Conservation (phyloP, 257 asterid genomes). For the Nicotiana benthamiana region DNA sequence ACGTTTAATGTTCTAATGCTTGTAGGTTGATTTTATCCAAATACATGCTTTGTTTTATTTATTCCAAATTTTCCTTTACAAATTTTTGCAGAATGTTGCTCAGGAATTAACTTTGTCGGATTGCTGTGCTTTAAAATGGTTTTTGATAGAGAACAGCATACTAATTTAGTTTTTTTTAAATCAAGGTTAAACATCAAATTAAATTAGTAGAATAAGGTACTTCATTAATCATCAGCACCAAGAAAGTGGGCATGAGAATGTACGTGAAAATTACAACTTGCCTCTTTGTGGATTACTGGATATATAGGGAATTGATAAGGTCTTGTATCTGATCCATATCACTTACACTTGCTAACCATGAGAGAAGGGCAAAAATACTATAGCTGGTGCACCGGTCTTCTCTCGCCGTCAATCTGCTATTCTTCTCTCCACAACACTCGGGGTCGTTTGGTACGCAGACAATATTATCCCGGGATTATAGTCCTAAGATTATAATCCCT, state of each 20-base stretch:
- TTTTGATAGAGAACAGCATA: not conserved
- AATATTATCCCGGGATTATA: no score
- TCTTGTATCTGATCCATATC: not conserved
- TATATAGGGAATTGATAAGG: not conserved
- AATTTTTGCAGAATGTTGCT: not conserved
- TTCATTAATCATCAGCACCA: not conserved
- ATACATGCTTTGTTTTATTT: not conserved
- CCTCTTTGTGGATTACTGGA: not conserved
- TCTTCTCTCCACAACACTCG: not conserved
- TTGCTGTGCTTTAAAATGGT: not conserved
- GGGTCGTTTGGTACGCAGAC: no score
- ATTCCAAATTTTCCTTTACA: not conserved
- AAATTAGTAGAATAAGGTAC: not conserved
- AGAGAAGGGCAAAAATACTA: not conserved
- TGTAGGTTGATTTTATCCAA: conserved; percentile 36
- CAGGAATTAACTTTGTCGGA: not conserved
- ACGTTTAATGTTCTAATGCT: conserved; percentile 58
- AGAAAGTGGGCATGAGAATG: not conserved
- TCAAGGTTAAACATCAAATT: not conserved
- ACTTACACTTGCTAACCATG: not conserved
- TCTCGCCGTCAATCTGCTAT: not conserved
- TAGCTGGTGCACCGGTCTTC: not conserved
- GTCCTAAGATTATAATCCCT: no score
- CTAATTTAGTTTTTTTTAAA: not conserved
- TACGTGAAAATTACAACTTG: not conserved